Base-by-base conservation (phyloP, 331 rosid species). In the Ulmus americana region DNA sequence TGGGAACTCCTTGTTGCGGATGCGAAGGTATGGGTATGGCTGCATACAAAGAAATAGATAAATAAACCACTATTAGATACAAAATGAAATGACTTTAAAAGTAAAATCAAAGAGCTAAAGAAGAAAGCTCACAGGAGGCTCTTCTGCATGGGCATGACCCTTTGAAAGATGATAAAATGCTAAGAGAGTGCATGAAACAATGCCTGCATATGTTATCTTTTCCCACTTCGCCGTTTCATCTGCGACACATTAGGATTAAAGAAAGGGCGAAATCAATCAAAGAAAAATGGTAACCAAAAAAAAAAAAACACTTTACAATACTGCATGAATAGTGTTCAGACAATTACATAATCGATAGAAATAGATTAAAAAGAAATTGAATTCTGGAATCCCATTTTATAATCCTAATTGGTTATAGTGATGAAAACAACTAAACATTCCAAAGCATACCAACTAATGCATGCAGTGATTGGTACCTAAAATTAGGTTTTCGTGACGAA, bases 1-100 rank as follows among this genome's bases (percentile, higher is more conserved):
- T 10, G 97, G 99, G 74, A 94, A 94, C 77, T 94, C 99, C 86
- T 94, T 94, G 54, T 87, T 94, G 85, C 99, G 99, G 72, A 90
- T 81, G 77, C 84, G 99, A 77, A 94, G 46, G 59, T 94, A 90
- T 11, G 90, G 82, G 70, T 94, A 83, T 1, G 86, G 39, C 88
- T 80, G 86, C 67, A 78, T 42, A 75, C 2, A 71, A 11, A 46
- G 10, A 14, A 28, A 74, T 11, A 59, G 28, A 72, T 8, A 12
- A 14, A 12, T 4, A 0, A 1, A 39, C 20, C 50, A 50, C 39
- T 13, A 13, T 66, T 39, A 43, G 16, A 61, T n/a, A 0, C 41
- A 7, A 45, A 58, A 18, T 44, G 45, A 49, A 43, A 12, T n/a
- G 12, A 14, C 2, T 10, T 9, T 53, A 13, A 11, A 38, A 18